Evolutionary conservation across 2,329 filamentous ascomycete species (phyloP), one percentile per base, ranked within the genome.

Genomic region (Sordariomycetes sp.): DNA sequence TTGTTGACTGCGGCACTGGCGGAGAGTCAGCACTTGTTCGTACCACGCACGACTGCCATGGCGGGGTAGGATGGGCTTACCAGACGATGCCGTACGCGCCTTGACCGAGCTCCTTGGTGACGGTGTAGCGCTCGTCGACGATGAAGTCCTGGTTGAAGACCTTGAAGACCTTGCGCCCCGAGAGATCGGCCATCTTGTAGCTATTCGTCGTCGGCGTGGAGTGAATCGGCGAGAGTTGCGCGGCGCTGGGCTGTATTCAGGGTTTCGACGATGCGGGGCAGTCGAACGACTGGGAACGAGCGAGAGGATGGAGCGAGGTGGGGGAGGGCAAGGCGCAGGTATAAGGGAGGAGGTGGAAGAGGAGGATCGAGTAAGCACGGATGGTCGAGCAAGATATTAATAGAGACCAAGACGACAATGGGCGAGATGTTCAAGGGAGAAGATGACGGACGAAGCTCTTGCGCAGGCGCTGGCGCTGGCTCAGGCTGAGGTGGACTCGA

Each of bases 61-160:
- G 41, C 42, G 42, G 45, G 40, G 45, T 37, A 39, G 33, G 21
- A 35, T n/a, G 30, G 29, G 51, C 61, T 56, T 74, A 94, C 87
- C 92, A 98, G 55, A 98, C 92, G 53, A 98, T 96, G 57, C 92
- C 92, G 57, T 98, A 98, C 53, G 92, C 92, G 54, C 92, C 92
- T 63, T 98, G 92, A 30, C 92, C 92, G 36, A 98, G 72, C 70
- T 98, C 92, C 73, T 98, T 98, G 46, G 90, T 96, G 45, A 98
- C 92, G 45, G 85, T 94, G 68, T 98, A 98, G 51, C 90, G 81
- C 64, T 96, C 90, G 58, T 96, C 92, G 54, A 96, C 92, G 49
- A 95, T 80, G 58, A 98, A 98, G 68, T 98, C 92, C 58, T 98
- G 92, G 72, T 95, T 95, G 68, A 98, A 98, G 59, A 98, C 88